Evolutionary conservation across 2,329 filamentous ascomycete species (phyloP).

Genomic region (Pyrenophora seminiperda): DNA sequence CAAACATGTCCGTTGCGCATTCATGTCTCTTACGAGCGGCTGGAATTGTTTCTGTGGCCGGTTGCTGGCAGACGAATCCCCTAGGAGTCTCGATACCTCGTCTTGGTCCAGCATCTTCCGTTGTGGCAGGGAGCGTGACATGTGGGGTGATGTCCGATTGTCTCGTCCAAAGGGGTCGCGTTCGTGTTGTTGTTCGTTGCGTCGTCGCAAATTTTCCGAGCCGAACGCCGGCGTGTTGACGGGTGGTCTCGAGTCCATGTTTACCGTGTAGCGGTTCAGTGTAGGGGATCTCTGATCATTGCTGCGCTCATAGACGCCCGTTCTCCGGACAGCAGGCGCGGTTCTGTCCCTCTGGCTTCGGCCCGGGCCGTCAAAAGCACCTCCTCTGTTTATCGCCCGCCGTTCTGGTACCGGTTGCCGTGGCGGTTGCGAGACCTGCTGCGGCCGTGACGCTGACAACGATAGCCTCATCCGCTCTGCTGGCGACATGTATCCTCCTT

Average conservation of each 20-base stretch:
- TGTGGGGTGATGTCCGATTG: constrained; percentile 3
- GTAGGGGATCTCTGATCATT: constrained; percentile 12
- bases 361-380: constrained; percentile 20
- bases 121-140: constrained; percentile 15
- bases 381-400: constrained; percentile 20
- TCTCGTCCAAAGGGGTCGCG: constrained; percentile 3
- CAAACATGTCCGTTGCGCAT: constrained; percentile 35
- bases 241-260: constrained; percentile 39
- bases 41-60: constrained; percentile 25
- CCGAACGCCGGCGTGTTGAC: constrained; percentile 35
- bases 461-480: constrained; percentile 26
- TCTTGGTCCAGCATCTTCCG: constrained; percentile 34
- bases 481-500: constrained; percentile 22
- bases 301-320: constrained; percentile 1
- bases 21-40: constrained; percentile 29
- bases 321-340: constrained; percentile 13
- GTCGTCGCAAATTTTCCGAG: constrained; percentile 33
- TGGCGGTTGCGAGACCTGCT: constrained; percentile 13
- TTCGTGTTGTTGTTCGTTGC: constrained; percentile 26
- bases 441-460: constrained; percentile 10
- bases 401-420: constrained; percentile 21
- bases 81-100: constrained; percentile 36
- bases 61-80: constrained; percentile 14
- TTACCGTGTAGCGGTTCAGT: constrained; percentile 34
- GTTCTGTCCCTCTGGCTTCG: constrained; percentile 30